Evolutionary conservation across 2,329 filamentous ascomycete genomes (phyloP), one percentile per base, ranked within the genome.

Genomic region (Furcasterigmium furcatum): DNA sequence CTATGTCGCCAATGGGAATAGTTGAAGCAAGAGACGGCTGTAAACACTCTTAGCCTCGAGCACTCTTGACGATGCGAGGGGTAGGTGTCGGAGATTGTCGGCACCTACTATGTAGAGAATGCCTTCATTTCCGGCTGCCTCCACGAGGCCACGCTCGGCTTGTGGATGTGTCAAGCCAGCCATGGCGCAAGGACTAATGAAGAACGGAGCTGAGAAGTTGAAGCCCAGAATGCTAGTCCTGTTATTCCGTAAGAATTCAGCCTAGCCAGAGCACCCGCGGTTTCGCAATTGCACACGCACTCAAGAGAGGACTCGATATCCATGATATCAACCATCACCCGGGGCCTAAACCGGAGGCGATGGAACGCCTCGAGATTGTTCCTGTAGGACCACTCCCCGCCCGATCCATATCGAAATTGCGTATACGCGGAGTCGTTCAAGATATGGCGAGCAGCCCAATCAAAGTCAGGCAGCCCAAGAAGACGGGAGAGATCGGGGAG

Each of bases 321-420:
- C 18, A 58, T 61, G 44, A 74, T 65, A 50, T 74, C 69, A 5
- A 61, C 54, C 55, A 76, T 56, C 16, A 67, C 64, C 25, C 66
- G 61, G 9, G 71, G 68, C 24, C 64, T 60, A 13, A 74, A 56
- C 18, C 59, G 58, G 49, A 68, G 68, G 18, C 68, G 63, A 44
- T 64, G 58, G 58, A 64, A 76, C 16, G 68, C 65, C 53, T 76
- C 72, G 7, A 76, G 63, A 54, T 76, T 75, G 54, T 74, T 74
- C 38, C 72, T 61, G 58, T 76, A 75, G 1, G 60, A 63, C 66
- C 68, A 74, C 55, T 74, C 72, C 45, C 70, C 71, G 5, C 62
- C 71, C 5, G 70, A 70, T 10, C 69, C 71, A 46, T 69, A 71
- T 49, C 71, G 66, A 55, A 73, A 74, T 54, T 72, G 74, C 2